These are phyloP conservation scores for Aureobasidium sp. DNA, from an alignment of 2,329 filamentous ascomycete species.

Conservation along the genomic window DNA sequence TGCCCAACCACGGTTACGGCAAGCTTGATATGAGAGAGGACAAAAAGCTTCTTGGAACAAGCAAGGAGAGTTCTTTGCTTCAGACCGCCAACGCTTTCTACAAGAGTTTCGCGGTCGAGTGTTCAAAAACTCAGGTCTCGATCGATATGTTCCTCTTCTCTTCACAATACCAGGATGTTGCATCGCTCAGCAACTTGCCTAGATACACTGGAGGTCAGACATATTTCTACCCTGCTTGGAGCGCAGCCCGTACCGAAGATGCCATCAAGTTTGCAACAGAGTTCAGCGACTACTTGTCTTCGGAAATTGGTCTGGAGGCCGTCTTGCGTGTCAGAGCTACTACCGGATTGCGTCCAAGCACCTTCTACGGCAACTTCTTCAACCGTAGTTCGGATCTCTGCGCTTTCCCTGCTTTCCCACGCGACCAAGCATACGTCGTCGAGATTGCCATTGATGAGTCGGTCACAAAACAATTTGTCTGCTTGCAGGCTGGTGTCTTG, in stretches of 20 bases:
- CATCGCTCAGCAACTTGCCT: slow-evolving; percentile 88
- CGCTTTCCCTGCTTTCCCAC: slow-evolving; percentile 94
- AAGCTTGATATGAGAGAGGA: slow-evolving; percentile 92
- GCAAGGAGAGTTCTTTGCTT: slow-evolving; percentile 78
- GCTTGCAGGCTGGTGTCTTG: slow-evolving; percentile 86
- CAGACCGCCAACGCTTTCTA: slow-evolving; percentile 96
- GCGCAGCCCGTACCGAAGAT: slow-evolving; percentile 85
- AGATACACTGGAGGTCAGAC: slow-evolving; percentile 96
- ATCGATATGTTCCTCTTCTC: slow-evolving; percentile 98
- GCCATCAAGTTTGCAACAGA: slow-evolving; percentile 97
- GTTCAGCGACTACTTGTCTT: slow-evolving; percentile 93
- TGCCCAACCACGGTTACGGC: slow-evolving; percentile 84
- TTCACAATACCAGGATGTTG: slow-evolving; percentile 94
- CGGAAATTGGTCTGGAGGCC: slow-evolving; percentile 92
- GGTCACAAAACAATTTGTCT: slow-evolving; percentile 83
- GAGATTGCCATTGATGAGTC: slow-evolving; percentile 97
- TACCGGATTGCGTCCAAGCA: slow-evolving; percentile 90
- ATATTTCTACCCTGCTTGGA: slow-evolving; percentile 98
- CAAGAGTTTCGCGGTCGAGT: slow-evolving; percentile 98
- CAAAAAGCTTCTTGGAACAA: slow-evolving; percentile 90
- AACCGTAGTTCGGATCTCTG: slow-evolving; percentile 96
- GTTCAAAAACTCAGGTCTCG: slow-evolving; percentile 96
- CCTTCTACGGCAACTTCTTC: slow-evolving; percentile 99
- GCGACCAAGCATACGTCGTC: slow-evolving; percentile 95
- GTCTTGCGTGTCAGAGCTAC: slow-evolving; percentile 93